These are phyloP conservation scores for Thermothelomyces thermophilus DNA, from an alignment of 2,329 filamentous ascomycete genomes.

Conservation along the genomic window DNA sequence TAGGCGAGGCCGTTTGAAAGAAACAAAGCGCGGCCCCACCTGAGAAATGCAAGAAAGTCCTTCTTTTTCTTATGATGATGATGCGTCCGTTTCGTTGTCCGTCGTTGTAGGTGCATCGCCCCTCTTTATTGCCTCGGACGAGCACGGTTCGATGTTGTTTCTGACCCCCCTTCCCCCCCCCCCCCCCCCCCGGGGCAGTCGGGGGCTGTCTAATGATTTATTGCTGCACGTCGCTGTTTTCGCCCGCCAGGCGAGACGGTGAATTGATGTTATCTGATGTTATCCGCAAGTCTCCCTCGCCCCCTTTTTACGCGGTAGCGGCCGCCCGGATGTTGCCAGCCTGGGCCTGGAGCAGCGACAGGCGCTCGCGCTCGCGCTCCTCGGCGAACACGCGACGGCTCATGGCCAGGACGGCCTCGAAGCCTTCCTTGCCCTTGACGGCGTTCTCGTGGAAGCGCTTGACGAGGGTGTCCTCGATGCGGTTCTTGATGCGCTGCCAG, in stretches of 20 bases:
- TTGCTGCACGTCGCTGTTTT: too few relatives aligned
- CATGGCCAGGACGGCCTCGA: conserved; percentile 91
- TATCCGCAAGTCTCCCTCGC: too few relatives aligned
- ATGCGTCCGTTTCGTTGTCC: not conserved
- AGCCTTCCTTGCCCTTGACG: conserved; percentile 81
- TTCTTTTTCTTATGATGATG: not conserved
- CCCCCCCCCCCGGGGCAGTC: too few relatives aligned
- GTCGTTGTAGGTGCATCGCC: not conserved
- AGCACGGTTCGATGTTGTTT: not conserved
- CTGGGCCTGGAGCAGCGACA: conserved; percentile 28
- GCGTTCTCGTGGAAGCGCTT: conserved; percentile 90
- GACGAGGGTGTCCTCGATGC: conserved; percentile 87
- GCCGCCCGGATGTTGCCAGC: conserved; percentile 27
- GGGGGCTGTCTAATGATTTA: too few relatives aligned
- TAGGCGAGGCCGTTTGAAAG: not conserved
- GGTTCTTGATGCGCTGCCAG: conserved; percentile 95
- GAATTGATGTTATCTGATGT: too few relatives aligned
- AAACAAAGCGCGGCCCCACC: not conserved
- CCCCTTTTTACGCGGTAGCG: not conserved
- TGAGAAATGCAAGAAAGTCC: conserved; percentile 6
- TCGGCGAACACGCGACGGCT: conserved; percentile 86
- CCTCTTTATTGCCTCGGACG: not conserved
- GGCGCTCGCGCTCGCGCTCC: conserved; percentile 61
- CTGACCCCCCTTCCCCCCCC: not conserved
- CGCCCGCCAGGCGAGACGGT: too few relatives aligned